Percentiles rank a stretch among this genome's conserved stretches.
phyloP scores from a whole-genome alignment of 2,329 filamentous ascomycete genomes.

The Talaromyces sp. region DNA sequence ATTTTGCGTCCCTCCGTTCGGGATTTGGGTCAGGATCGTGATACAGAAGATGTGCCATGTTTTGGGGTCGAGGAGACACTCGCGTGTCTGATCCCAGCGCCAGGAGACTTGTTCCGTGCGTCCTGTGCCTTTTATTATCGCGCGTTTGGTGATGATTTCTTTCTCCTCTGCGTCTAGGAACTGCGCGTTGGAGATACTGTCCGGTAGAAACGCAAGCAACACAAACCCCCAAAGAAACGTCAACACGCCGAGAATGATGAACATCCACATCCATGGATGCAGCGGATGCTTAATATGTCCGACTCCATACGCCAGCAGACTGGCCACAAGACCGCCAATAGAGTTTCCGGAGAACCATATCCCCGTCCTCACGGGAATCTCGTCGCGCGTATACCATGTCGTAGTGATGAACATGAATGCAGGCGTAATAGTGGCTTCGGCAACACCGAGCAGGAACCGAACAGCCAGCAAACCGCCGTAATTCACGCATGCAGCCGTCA shows the following conservation, averaged over 20 bases:
- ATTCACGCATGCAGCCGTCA: constrained; percentile 60
- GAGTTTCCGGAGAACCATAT: constrained; percentile 49
- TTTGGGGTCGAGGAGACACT: constrained; percentile 54
- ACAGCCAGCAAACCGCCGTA: constrained; percentile 62
- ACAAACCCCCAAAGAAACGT: constrained; percentile 34
- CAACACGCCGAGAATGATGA: constrained; percentile 51
- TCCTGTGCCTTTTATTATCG: constrained; percentile 51
- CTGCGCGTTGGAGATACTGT: constrained; percentile 44
- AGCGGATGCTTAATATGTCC: constrained; percentile 56
- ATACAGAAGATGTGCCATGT: constrained; percentile 58
- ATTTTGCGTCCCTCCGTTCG: constrained; percentile 56
- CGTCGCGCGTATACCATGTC: constrained; percentile 50
- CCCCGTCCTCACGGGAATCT: constrained; percentile 53
- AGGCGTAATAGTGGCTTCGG: constrained; percentile 50
- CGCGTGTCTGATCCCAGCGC: constrained; percentile 42
- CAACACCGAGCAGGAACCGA: constrained; percentile 62
- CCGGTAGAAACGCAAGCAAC: constrained; percentile 39
- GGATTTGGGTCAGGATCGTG: constrained; percentile 53
- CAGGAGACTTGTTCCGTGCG: constrained; percentile 40
- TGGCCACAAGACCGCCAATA: constrained; percentile 59
- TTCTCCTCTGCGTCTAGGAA: constrained; percentile 42
- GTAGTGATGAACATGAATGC: constrained; percentile 51
- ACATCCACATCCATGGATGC: constrained; percentile 56
- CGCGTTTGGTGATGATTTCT: constrained; percentile 52
- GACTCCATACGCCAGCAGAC: constrained; percentile 56